Conservation (phyloP, 805 yeast genomes). For the Pichia gijzeniarum region DNA sequence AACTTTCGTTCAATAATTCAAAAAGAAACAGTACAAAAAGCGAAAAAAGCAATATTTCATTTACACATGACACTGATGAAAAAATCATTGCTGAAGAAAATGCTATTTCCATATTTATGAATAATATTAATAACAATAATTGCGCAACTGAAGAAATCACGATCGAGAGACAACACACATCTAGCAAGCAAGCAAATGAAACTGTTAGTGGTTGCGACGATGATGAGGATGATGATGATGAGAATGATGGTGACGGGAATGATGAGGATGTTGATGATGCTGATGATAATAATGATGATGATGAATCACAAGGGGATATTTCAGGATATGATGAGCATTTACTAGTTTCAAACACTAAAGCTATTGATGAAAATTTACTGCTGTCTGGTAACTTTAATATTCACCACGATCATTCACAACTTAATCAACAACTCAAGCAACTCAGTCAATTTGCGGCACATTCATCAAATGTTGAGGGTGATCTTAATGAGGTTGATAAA, state of each 20-base stretch:
- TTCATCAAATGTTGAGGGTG: not conserved
- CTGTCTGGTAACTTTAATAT: slow-evolving; percentile 10
- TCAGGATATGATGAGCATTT: not conserved
- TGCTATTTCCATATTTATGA: too few relatives aligned
- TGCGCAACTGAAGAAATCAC: not conserved
- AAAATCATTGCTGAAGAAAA: too few relatives aligned
- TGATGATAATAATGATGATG: not conserved
- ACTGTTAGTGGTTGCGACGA: not conserved
- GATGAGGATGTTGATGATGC: not conserved
- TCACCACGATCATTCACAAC: slow-evolving; percentile 25
- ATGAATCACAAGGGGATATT: not conserved
- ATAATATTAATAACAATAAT: too few relatives aligned
- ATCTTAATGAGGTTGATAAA: slow-evolving; percentile 6
- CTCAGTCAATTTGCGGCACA: slow-evolving; percentile 12
- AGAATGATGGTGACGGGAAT: not conserved
- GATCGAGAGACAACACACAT: not conserved
- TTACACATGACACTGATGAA: too few relatives aligned
- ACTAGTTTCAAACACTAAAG: not conserved
- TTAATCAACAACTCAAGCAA: slow-evolving; percentile 28
- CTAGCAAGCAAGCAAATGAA: not conserved
- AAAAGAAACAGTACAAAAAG: too few relatives aligned
- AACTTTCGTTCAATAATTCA: too few relatives aligned
- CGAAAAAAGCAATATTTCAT: too few relatives aligned
- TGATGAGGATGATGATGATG: not conserved
- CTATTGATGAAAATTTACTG: slow-evolving; percentile 2